phyloP scores from a whole-genome alignment of 2,329 filamentous ascomycete genomes.

The Penicillium sp. region DNA sequence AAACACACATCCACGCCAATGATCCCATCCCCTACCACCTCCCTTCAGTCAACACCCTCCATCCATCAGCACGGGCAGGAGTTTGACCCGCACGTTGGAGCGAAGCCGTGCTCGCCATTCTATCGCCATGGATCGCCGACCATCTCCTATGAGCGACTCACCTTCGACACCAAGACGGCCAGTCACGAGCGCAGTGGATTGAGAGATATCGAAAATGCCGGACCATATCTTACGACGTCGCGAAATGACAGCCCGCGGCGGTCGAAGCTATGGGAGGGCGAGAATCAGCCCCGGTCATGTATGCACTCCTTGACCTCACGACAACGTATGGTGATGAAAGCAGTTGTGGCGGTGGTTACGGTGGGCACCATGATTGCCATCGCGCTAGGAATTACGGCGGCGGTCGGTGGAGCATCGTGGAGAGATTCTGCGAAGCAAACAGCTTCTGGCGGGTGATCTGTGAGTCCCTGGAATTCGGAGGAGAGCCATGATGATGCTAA shows the following conservation, averaged over 20 bases:
- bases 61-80: conserved; percentile 29
- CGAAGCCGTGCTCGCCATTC: conserved; percentile 50
- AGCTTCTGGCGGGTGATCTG: conserved; percentile 27
- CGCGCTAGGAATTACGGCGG: conserved; percentile 50
- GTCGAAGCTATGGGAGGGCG: conserved; percentile 42
- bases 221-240: conserved; percentile 18
- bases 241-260: conserved; percentile 28
- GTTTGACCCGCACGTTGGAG: conserved; percentile 45
- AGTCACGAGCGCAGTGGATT: conserved; percentile 22
- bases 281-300: conserved; percentile 41
- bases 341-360: conserved; percentile 46
- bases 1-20: conserved; percentile 19
- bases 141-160: conserved; percentile 33
- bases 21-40: conserved; percentile 17
- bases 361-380: conserved; percentile 50
- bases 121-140: conserved; percentile 46
- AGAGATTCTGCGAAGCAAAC: conserved; percentile 39
- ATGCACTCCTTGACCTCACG: conserved; percentile 39
- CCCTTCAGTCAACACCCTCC: conserved; percentile 26
- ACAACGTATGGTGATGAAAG: conserved; percentile 46
- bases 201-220: conserved; percentile 41
- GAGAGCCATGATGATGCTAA: not conserved
- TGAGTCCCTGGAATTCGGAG: conserved; percentile 11
- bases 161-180: conserved; percentile 28
- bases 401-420: conserved; percentile 51